Evolutionary conservation across 2,329 filamentous ascomycete genomes (phyloP).

Genomic region (Zopfia rhizophila): DNA sequence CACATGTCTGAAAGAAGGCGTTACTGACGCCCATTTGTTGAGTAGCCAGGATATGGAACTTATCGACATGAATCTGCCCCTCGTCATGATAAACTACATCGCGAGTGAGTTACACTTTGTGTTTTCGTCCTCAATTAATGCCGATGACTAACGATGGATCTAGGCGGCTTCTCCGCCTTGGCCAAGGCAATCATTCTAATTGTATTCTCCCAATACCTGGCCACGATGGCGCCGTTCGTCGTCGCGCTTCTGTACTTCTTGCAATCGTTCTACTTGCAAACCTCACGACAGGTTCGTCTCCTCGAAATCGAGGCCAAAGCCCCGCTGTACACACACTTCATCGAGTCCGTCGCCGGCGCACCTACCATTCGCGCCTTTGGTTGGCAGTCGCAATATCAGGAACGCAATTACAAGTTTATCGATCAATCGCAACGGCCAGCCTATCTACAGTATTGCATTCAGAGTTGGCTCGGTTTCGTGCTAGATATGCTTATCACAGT

Average conservation of each 20-base stretch:
- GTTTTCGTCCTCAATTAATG: too few relatives aligned
- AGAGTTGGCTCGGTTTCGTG: slow-evolving; percentile 53
- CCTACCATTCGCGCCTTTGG: slow-evolving; percentile 59
- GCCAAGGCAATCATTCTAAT: too few relatives aligned
- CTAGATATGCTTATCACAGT: slow-evolving; percentile 47
- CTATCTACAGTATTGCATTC: slow-evolving; percentile 48
- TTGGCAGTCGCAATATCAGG: slow-evolving; percentile 38
- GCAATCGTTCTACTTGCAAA: slow-evolving; percentile 56
- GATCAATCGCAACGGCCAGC: slow-evolving; percentile 52
- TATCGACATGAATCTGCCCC: slow-evolving; percentile 16
- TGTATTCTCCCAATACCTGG: too few relatives aligned
- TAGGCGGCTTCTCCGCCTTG: too few relatives aligned
- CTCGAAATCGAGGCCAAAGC: slow-evolving; percentile 60
- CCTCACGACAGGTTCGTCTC: slow-evolving; percentile 56
- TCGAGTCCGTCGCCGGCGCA: slow-evolving; percentile 57
- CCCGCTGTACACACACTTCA: slow-evolving; percentile 58
- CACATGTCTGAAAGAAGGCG: too few relatives aligned
- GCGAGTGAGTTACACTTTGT: too few relatives aligned
- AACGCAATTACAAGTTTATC: slow-evolving; percentile 24
- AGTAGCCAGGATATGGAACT: slow-evolving; percentile 20
- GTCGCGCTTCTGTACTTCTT: slow-evolving; percentile 47
- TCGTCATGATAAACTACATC: too few relatives aligned
- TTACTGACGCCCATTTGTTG: too few relatives aligned
- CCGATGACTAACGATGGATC: too few relatives aligned
- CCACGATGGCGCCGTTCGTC: slow-evolving; percentile 46